These are phyloP conservation scores for Excoecaria agallocha DNA, from an alignment of 345 rosid genomes.

Conservation along the genomic window DNA sequence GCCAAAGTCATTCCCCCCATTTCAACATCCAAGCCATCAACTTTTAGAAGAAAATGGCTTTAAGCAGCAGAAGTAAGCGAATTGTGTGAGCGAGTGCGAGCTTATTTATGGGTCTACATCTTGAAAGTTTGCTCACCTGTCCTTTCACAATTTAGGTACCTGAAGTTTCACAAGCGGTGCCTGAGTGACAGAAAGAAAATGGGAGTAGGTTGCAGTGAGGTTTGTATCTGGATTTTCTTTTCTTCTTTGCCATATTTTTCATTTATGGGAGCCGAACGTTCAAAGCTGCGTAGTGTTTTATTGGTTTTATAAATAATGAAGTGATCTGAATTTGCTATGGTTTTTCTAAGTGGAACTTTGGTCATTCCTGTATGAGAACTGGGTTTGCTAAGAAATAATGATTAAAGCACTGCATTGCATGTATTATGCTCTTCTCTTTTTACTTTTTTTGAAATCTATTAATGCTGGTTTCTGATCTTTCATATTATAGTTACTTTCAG, in stretches of 20 bases:
- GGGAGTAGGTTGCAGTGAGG: slow-evolving; percentile 97
- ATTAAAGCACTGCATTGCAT: neutral
- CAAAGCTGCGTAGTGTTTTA: neutral
- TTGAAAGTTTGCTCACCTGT: slow-evolving; percentile 24
- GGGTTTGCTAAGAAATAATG: neutral
- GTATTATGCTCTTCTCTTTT: neutral
- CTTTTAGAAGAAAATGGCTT: slow-evolving; percentile 95
- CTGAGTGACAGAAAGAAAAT: slow-evolving; percentile 84
- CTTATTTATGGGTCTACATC: neutral
- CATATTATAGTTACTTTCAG: neutral
- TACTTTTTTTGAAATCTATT: too few relatives aligned
- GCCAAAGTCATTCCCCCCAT: slow-evolving; percentile 88
- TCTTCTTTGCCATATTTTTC: neutral
- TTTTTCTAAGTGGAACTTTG: neutral
- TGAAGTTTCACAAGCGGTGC: slow-evolving; percentile 88
- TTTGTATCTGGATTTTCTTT: slow-evolving; percentile 24
- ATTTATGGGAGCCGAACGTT: too few relatives aligned
- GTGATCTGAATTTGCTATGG: neutral
- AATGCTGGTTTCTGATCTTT: slow-evolving; percentile 2
- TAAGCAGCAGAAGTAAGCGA: slow-evolving; percentile 86
- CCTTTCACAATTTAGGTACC: slow-evolving; percentile 58
- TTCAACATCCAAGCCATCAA: slow-evolving; percentile 97
- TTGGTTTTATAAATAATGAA: neutral
- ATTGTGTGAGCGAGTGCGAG: slow-evolving; percentile 4
- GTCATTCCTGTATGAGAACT: neutral